Percentiles rank a stretch among this genome's conserved stretches.
phyloP scores from a whole-genome alignment of 176 grass and related monocot species.

The Eremochloa ophiuroides region DNA sequence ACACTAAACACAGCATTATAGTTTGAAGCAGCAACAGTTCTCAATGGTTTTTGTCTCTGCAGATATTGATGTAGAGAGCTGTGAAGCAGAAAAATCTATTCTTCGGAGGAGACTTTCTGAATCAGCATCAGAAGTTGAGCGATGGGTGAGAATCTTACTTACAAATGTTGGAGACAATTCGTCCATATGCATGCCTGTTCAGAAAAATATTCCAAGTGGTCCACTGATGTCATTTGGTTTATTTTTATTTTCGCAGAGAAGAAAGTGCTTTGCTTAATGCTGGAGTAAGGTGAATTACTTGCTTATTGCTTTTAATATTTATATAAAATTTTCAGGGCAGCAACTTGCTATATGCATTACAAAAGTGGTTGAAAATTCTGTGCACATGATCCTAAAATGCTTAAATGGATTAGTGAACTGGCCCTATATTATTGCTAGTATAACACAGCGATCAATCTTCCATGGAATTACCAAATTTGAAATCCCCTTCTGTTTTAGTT shows the following conservation, averaged over 20 bases:
- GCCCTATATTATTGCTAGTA: background rate
- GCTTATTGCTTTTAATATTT: conserved; percentile 14
- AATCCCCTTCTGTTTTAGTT: background rate
- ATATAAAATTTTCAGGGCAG: background rate
- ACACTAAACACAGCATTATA: background rate
- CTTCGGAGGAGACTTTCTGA: conserved; percentile 86
- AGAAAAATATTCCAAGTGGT: background rate
- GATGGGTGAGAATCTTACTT: conserved; percentile 61
- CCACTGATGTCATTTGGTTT: conserved; percentile 19
- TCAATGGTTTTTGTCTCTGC: conserved; percentile 1
- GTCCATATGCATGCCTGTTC: background rate
- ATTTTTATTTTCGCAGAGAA: conserved; percentile 58
- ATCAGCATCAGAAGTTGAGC: conserved; percentile 80
- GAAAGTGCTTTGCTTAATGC: conserved; percentile 71
- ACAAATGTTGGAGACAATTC: background rate
- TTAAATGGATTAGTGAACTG: background rate
- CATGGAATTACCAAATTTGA: background rate
- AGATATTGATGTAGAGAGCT: conserved; percentile 68
- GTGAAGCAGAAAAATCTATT: conserved; percentile 70
- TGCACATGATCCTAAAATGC: background rate
- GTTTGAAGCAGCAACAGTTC: background rate
- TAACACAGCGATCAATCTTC: background rate
- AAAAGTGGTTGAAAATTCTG: background rate
- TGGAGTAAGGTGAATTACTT: conserved; percentile 13
- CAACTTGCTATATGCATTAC: background rate